phyloP scores from a whole-genome alignment of 306 rosid species.

The Canavalia gladiata region DNA sequence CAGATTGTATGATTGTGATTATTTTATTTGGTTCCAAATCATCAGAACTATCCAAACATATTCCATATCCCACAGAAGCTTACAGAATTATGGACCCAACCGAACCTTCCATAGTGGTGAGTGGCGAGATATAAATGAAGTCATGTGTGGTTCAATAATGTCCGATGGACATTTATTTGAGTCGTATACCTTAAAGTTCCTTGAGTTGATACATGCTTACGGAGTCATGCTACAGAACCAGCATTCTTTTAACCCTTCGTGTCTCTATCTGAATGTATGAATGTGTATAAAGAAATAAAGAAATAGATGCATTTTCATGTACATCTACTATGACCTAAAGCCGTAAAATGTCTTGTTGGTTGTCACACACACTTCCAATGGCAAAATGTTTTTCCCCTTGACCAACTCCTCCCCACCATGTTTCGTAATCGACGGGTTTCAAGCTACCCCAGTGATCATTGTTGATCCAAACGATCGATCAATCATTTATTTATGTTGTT shows the following conservation, averaged over 20 bases:
- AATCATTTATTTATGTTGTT: background rate
- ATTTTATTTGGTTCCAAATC: constrained; percentile 42
- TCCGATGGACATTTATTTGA: constrained; percentile 2
- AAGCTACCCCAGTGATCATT: background rate
- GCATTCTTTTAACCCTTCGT: background rate
- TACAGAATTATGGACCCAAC: constrained; percentile 39
- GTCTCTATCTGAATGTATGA: constrained; percentile 42
- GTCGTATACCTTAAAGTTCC: constrained; percentile 15
- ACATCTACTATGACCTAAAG: background rate
- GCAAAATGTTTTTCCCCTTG: background rate
- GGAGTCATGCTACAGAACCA: constrained; percentile 13
- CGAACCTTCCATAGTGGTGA: background rate
- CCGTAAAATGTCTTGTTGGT: background rate
- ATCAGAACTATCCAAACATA: background rate
- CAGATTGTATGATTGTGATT: constrained; percentile 42
- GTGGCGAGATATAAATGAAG: constrained; percentile 1
- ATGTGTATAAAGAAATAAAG: constrained; percentile 13
- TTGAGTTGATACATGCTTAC: constrained; percentile 36
- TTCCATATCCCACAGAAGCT: constrained; percentile 22
- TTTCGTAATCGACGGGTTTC: background rate
- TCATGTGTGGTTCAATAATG: constrained; percentile 34
- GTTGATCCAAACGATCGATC: background rate
- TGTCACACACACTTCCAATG: constrained; percentile 32
- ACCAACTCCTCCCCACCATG: constrained; percentile 26
- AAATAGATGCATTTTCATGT: background rate